phyloP scores from a whole-genome alignment of 257 asterid genomes.

The Nicotiana noctiflora region DNA sequence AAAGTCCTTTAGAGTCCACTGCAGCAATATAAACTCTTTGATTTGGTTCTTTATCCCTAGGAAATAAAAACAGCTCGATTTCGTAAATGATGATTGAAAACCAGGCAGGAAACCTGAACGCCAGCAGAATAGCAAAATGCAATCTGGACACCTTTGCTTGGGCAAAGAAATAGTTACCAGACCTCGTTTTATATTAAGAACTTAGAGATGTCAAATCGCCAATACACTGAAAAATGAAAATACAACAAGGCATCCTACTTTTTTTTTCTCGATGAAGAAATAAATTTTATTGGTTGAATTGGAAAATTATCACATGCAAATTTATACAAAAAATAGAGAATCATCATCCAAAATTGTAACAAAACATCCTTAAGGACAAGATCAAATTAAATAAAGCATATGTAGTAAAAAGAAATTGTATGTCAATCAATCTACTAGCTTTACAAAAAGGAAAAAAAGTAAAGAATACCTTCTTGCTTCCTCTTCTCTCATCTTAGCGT shows the following conservation, averaged over 20 bases:
- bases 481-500: conserved; percentile 61
- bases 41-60: not conserved
- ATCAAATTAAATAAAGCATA: not conserved
- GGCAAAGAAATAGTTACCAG: not conserved
- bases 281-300: not conserved
- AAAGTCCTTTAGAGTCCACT: not conserved
- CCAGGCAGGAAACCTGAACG: not conserved
- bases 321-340: not conserved
- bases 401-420: not conserved
- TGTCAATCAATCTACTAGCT: not conserved
- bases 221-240: not conserved
- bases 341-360: not conserved
- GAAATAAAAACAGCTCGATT: not conserved
- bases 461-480: conserved; percentile 52
- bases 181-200: not conserved
- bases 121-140: not conserved
- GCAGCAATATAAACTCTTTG: not conserved
- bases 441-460: conserved; percentile 3
- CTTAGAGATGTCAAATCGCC: not conserved
- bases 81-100: not conserved
- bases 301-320: not conserved
- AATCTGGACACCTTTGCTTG: not conserved
- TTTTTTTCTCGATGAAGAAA: not conserved
- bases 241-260: not conserved
- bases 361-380: not conserved